Evolutionary conservation across 2,329 filamentous ascomycete genomes (phyloP), one percentile per base, ranked within the genome.

Genomic region (Ceratocystis eucalypticola): DNA sequence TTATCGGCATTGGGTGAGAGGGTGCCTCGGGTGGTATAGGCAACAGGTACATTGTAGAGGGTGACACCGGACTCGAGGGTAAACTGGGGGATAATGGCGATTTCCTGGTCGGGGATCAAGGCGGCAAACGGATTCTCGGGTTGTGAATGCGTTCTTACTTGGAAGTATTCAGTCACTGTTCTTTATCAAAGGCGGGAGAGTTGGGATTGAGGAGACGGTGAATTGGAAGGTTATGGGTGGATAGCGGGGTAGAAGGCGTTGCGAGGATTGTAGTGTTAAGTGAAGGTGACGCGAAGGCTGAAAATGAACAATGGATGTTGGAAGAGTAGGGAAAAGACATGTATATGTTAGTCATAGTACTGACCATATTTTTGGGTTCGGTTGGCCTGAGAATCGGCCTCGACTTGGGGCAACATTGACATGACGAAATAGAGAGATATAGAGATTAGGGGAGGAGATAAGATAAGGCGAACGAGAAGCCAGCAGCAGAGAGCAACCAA

Each of bases 61-160:
- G 84, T 88, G 28, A 88, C 90, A 62, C 94, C 94, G 1, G 92
- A 97, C 76, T 99, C 94, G 70, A 99, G 88, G 7, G 88, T 91
- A 75, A 96, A 96, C 30, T 87, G 86, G 1, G 94, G 93, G 66
- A 99, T 84, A 68, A 94, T 84, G 67, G 88, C 91, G 72, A 96
- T 88, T 65, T 88, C 82, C 77, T 97, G 94, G 72, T 96, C 88
- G 64, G 91, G 87, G 64, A 99, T 96, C 73, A 97, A 81, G 70
- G 82, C 77, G 68, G 89, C 85, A 75, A 92, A 97, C 37, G 92
- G 93, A 77, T 97, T 99, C 78, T 96, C 93, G 72, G 89, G 86
- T 76, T 96, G 91, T 66, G 83, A 78, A 70, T 75, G 78, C 70
- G 75, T 80, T 81, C 82, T 85, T 84, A 82, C 83, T 85, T 84